Percentiles rank a stretch among this genome's conserved stretches.
phyloP scores from a whole-genome alignment of 108 stramenopile genomes.

The Cyclotella atomus region DNA sequence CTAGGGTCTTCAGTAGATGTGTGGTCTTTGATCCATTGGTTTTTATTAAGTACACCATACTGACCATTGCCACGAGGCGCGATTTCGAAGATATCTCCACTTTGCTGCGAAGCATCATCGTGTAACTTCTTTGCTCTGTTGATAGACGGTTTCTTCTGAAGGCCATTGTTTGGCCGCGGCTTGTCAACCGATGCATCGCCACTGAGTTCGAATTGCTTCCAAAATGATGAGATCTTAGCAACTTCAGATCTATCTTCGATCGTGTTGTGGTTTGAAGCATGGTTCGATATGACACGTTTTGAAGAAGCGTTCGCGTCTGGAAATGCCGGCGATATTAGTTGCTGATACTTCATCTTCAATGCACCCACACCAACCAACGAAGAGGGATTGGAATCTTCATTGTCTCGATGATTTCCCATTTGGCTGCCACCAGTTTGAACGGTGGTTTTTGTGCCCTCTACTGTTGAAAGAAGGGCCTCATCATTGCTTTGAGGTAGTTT shows the following conservation, averaged over 20 bases:
- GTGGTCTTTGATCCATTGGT: neutral
- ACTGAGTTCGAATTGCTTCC: constrained; percentile 8
- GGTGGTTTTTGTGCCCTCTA: no score
- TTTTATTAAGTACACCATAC: constrained; percentile 11
- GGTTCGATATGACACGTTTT: neutral
- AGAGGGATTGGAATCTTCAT: neutral
- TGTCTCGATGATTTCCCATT: neutral
- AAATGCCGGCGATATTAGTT: neutral
- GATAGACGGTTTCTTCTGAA: neutral
- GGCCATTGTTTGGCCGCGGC: neutral
- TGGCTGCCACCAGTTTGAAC: neutral
- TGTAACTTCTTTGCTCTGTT: neutral
- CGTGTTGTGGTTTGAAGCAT: neutral
- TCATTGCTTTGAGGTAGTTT: neutral
- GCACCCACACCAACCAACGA: neutral
- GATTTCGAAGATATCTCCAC: constrained; percentile 10
- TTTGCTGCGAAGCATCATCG: constrained; percentile 13
- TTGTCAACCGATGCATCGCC: constrained; percentile 5
- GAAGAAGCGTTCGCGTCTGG: neutral
- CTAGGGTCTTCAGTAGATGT: constrained; percentile 3
- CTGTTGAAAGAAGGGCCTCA: no score
- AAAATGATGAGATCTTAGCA: constrained; percentile 6
- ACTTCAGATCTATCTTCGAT: neutral
- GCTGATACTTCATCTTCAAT: constrained; percentile 1
- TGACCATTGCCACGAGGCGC: constrained; percentile 3